Evolutionary conservation across 768 basidiomycete species (phyloP).

Genomic region (Lentinula sp.): DNA sequence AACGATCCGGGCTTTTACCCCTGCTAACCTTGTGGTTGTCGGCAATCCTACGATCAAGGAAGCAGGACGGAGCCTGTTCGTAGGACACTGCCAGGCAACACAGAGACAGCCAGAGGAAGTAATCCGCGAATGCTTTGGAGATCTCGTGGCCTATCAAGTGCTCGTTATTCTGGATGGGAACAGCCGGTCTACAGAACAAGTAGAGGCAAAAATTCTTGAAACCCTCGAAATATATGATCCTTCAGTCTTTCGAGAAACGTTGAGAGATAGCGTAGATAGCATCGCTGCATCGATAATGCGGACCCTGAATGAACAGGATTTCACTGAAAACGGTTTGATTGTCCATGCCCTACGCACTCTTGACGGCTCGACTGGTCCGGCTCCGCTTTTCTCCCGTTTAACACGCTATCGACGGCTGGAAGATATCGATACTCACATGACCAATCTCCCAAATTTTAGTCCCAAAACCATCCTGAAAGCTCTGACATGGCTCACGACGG

Average conservation of each 20-base stretch:
- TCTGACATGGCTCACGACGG: conserved; percentile 52
- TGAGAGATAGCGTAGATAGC: conserved; percentile 44
- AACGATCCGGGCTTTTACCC: conserved; percentile 62
- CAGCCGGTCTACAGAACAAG: conserved; percentile 10
- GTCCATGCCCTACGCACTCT: conserved; percentile 25
- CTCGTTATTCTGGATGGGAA: conserved; percentile 37
- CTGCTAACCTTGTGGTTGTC: conserved; percentile 52
- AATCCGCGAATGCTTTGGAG: conserved; percentile 57
- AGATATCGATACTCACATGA: conserved; percentile 48
- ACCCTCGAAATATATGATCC: conserved; percentile 23
- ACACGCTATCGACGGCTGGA: conserved; percentile 44
- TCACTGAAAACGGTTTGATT: conserved; percentile 46
- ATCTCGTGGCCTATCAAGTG: conserved; percentile 60
- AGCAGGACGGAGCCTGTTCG: conserved; percentile 43
- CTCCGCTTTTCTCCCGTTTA: conserved; percentile 41
- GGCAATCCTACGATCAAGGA: conserved; percentile 20
- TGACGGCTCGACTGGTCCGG: conserved; percentile 29
- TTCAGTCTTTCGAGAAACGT: conserved; percentile 25
- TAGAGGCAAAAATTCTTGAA: conserved; percentile 31
- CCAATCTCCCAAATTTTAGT: conserved; percentile 60
- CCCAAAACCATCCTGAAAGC: conserved; percentile 46
- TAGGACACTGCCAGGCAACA: conserved; percentile 55
- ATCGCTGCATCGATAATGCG: conserved; percentile 56
- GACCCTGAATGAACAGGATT: conserved; percentile 65
- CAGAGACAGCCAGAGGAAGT: conserved; percentile 46